phyloP scores from a whole-genome alignment of 2,329 filamentous ascomycete species.

The Myriosclerotinia scirpicola region DNA sequence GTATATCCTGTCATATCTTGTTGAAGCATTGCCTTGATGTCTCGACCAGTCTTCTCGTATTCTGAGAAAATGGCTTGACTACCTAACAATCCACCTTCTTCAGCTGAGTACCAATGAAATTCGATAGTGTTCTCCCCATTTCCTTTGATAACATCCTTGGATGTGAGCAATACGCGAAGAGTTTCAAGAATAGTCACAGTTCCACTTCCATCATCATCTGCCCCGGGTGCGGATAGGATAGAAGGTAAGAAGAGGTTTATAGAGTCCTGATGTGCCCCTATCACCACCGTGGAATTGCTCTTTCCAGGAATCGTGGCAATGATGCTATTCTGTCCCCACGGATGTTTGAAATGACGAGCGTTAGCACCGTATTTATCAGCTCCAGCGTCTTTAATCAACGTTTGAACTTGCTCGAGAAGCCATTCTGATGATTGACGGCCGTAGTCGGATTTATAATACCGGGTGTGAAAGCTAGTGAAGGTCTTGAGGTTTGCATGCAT shows the following conservation, averaged over 20 bases:
- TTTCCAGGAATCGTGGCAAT: constrained; percentile 89
- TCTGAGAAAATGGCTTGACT: constrained; percentile 85
- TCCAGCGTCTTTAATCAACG: constrained; percentile 69
- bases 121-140: constrained; percentile 83
- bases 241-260: constrained; percentile 91
- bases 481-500: constrained; percentile 78
- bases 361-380: constrained; percentile 65
- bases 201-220: constrained; percentile 93
- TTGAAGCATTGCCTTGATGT: constrained; percentile 95
- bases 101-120: constrained; percentile 95
- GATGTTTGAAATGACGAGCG: constrained; percentile 73
- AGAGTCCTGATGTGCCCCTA: constrained; percentile 92
- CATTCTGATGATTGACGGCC: constrained; percentile 85
- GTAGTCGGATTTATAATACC: constrained; percentile 77
- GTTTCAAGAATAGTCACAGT: constrained; percentile 95
- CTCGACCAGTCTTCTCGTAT: constrained; percentile 70
- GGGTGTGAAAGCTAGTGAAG: constrained; percentile 76
- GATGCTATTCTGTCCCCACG: constrained; percentile 87
- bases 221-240: constrained; percentile 80
- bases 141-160: constrained; percentile 67
- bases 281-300: constrained; percentile 79
- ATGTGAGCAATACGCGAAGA: constrained; percentile 74
- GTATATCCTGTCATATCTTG: constrained; percentile 97
- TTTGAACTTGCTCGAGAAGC: constrained; percentile 73
- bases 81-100: constrained; percentile 83